Evolutionary conservation across 2,329 filamentous ascomycete species (phyloP), one percentile per base, ranked within the genome.

Genomic region (Stagonosporopsis cucurbitacearum): DNA sequence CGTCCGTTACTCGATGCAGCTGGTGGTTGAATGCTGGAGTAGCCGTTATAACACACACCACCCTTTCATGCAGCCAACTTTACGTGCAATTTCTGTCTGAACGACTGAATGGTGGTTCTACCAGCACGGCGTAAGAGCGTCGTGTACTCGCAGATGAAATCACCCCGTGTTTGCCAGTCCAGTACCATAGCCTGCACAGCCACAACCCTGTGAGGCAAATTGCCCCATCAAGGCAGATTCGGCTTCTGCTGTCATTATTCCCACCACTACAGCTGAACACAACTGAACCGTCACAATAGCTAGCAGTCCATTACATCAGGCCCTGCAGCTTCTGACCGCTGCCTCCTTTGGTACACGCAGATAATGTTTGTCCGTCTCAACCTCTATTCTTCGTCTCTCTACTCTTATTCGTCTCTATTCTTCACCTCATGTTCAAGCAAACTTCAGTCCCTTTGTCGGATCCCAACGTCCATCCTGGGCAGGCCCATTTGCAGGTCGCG

Each of bases 391-490:
- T n/a, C n/a, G n/a, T n/a, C n/a, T n/a, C n/a, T n/a, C n/a, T n/a
- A n/a, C n/a, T n/a, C n/a, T n/a, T n/a, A n/a, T n/a, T n/a, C n/a
- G n/a, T n/a, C n/a, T n/a, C n/a, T n/a, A n/a, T n/a, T n/a, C n/a
- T n/a, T n/a, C n/a, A n/a, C n/a, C n/a, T n/a, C n/a, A n/a, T n/a
- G n/a, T 28, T 56, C 36, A 77, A 58, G 70, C 74, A 69, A 78
- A 77, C 46, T 76, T 75, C 48, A 78, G 57, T 6, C 74, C 74
- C 49, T 76, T 66, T 1, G 69, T 63, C 33, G 75, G 73, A 59
- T 77, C 75, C 75, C 75, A 77, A n/a, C 74, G 68, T 36, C 67
- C 73, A 55, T 74, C 71, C 39, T 74, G 69, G 23, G 70, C 57
- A 57, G 72, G 72, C 5, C 73, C 73, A 22, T 68, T 68, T n/a